Percentiles rank a stretch among this genome's conserved stretches.
phyloP scores from a whole-genome alignment of 2,329 filamentous ascomycete species.

The Stachybotrys echinatus region DNA sequence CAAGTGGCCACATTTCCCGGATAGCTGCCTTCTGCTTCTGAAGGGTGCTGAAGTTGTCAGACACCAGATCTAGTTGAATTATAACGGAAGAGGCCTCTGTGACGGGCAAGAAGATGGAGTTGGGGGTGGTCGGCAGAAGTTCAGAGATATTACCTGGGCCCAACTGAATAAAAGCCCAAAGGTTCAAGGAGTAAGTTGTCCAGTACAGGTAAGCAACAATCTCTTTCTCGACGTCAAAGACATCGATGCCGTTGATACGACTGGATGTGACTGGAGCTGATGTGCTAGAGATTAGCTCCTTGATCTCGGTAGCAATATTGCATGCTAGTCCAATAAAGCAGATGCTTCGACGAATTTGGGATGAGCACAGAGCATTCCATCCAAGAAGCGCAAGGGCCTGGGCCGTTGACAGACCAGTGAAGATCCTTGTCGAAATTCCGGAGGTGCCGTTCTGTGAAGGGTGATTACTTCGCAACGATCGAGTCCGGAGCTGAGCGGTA shows the following conservation, averaged over 20 bases:
- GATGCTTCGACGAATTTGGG: conserved; percentile 24
- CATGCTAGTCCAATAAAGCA: conserved; percentile 29
- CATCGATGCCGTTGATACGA: conserved; percentile 34
- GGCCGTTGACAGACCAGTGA: conserved; percentile 23
- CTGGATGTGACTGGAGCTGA: conserved; percentile 21
- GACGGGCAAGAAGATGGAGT: conserved; percentile 21
- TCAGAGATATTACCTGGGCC: conserved; percentile 18
- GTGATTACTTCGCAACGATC: conserved; percentile 14
- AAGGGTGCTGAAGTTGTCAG: conserved; percentile 29
- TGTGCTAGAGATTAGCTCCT: conserved; percentile 21
- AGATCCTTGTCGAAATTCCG: conserved; percentile 24
- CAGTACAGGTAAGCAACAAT: conserved; percentile 32
- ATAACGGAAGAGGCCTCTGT: conserved; percentile 21
- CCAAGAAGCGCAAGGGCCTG: conserved; percentile 29
- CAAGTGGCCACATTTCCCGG: conserved; percentile 28
- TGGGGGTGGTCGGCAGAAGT: conserved; percentile 14
- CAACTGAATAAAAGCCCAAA: conserved; percentile 32
- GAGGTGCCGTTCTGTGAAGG: conserved; percentile 14
- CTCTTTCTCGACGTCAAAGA: conserved; percentile 33
- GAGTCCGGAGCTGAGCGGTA: conserved; percentile 22
- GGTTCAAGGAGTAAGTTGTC: conserved; percentile 29
- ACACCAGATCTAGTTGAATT: conserved; percentile 27
- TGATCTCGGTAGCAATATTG: conserved; percentile 22
- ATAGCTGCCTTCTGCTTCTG: conserved; percentile 27
- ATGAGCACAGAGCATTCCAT: conserved; percentile 28